Percentiles rank a stretch among this genome's conserved stretches.
Evolutionary conservation across 768 basidiomycete genomes (phyloP).

Genomic region (Steccherinum ochraceum): DNA sequence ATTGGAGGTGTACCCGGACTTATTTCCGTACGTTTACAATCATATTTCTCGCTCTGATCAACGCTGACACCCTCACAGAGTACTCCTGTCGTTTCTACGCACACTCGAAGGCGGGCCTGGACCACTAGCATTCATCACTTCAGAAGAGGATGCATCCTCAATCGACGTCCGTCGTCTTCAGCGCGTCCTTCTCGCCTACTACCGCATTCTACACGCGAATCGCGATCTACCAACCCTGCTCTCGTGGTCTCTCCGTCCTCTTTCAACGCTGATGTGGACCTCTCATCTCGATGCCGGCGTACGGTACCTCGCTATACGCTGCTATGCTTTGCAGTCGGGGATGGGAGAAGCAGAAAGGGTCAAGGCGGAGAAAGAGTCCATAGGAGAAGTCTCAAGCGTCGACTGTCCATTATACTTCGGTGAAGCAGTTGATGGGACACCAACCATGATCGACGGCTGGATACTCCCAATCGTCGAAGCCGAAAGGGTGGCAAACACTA

Average conservation of each 20-base stretch:
- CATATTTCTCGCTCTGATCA: slow-evolving; percentile 5
- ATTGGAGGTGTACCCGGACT: slow-evolving; percentile 62
- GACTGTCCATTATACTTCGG: slow-evolving; percentile 65
- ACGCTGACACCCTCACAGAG: slow-evolving; percentile 30
- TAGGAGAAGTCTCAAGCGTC: slow-evolving; percentile 52
- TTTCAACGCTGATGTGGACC: slow-evolving; percentile 38
- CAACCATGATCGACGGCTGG: slow-evolving; percentile 66
- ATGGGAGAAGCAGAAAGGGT: slow-evolving; percentile 76
- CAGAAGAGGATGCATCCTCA: slow-evolving; percentile 20
- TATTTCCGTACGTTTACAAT: slow-evolving; percentile 54
- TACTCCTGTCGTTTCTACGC: slow-evolving; percentile 47
- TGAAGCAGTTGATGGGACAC: slow-evolving; percentile 38
- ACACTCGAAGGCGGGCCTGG: slow-evolving; percentile 40
- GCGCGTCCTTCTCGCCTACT: slow-evolving; percentile 68
- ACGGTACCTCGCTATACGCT: slow-evolving; percentile 65
- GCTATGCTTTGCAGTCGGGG: slow-evolving; percentile 69
- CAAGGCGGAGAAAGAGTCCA: slow-evolving; percentile 50
- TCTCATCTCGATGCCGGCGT: slow-evolving; percentile 60
- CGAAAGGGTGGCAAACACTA: slow-evolving; percentile 46
- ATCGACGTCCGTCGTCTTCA: slow-evolving; percentile 51
- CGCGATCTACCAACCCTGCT: slow-evolving; percentile 55
- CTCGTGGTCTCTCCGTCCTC: slow-evolving; percentile 48
- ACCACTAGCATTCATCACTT: slow-evolving; percentile 41
- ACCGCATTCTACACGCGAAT: slow-evolving; percentile 73
- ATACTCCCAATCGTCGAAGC: slow-evolving; percentile 68